Evolutionary conservation across 1,284 basidiomycete species (phyloP), one percentile per base, ranked within the genome.

Genomic region (Termitomyces sp.): DNA sequence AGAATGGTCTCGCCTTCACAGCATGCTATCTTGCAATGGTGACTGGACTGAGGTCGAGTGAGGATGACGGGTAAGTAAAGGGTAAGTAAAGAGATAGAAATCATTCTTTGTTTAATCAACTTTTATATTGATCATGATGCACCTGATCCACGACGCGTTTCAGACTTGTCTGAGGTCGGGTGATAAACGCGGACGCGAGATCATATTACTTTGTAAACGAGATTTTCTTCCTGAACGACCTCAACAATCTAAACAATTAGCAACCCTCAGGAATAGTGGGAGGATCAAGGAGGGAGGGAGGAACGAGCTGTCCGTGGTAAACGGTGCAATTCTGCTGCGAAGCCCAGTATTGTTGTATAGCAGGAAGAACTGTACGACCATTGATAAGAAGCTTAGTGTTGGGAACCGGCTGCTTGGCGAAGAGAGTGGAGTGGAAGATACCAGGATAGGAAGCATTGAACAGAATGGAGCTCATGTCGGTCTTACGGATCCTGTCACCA

Each of bases 381-480:
- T 65, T 66, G 5, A 65, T 58, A 1, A 62, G 56, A 21, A 65
- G 54, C 6, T 41, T 46, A 19, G 60, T 61, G 43, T 66, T 66
- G 3, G 65, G 64, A 34, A 64, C 49, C 0, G 63, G 57, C 40
- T 60, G 51, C 13, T 51, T 50, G 7, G 52, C 54, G 1, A 31
- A 35, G 3, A 53, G 46, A 14, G 19, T 45, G 4, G 39, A 52
- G 35, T 66, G 63, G 43, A 64, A 62, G 1, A 61, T 48, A 7
- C 64, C 64, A 0, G 64, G 60, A 45, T 66, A 66, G 1, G 62
- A 64, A 2, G 40, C 45, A 39, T 64, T 62, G 37, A 66, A 50
- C 14, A 60, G 50, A 13, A 58, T 47, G 4, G 55, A 31, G 26
- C 33, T 48, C 1, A 49, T 37, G 5, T 55, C 37, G 3, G 28